Conservation (phyloP, 1,139 yeast genomes). For the Candida sp. region DNA sequence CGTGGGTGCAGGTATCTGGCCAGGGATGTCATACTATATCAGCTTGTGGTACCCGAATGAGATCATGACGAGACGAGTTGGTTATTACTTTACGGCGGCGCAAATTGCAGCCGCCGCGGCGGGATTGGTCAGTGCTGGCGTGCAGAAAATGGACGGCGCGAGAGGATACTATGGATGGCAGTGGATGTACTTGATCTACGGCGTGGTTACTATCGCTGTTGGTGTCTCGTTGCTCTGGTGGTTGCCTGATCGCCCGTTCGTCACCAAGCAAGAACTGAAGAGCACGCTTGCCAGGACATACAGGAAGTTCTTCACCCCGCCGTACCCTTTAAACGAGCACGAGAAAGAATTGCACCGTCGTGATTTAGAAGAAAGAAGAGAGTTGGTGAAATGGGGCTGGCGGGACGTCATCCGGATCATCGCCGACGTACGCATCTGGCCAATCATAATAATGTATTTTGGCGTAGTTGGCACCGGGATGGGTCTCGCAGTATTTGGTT, state of each 20-base stretch:
- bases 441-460: slow-evolving; percentile 84
- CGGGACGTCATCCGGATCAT: slow-evolving; percentile 61
- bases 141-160: slow-evolving; percentile 78
- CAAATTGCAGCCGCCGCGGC: slow-evolving; percentile 88
- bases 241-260: slow-evolving; percentile 76
- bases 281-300: slow-evolving; percentile 21
- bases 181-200: slow-evolving; percentile 85
- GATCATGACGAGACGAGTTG: slow-evolving; percentile 78
- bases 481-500: slow-evolving; percentile 86
- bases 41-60: slow-evolving; percentile 88
- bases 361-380: slow-evolving; percentile 57
- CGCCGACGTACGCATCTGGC: slow-evolving; percentile 75
- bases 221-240: slow-evolving; percentile 78
- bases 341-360: slow-evolving; percentile 62
- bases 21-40: slow-evolving; percentile 86
- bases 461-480: slow-evolving; percentile 92
- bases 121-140: slow-evolving; percentile 86
- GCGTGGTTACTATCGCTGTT: slow-evolving; percentile 65
- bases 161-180: slow-evolving; percentile 83
- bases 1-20: slow-evolving; percentile 94
- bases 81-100: slow-evolving; percentile 91
- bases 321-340: slow-evolving; percentile 54
- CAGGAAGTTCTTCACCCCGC: slow-evolving; percentile 34
- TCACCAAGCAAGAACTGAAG: slow-evolving; percentile 16
- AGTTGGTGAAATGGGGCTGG: slow-evolving; percentile 58